phyloP scores from a whole-genome alignment of 352 stramenopile species.

The Globisporangium canariense region DNA sequence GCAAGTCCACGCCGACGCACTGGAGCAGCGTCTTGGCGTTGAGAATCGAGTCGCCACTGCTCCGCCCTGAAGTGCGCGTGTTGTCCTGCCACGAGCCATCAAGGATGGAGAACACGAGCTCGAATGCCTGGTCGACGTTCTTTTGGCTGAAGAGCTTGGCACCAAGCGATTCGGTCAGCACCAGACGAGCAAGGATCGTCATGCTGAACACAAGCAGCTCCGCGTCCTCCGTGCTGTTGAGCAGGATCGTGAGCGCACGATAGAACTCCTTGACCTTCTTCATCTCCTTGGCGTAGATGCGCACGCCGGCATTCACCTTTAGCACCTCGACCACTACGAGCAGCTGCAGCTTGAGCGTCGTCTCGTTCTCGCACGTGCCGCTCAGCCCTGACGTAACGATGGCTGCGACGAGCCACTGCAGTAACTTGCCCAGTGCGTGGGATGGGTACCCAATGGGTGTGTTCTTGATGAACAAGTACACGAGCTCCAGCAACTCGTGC shows the following conservation, averaged over 20 bases:
- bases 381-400: constrained; percentile 43
- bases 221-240: constrained; percentile 74
- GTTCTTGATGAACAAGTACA: constrained; percentile 51
- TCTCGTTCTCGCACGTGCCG: constrained; percentile 41
- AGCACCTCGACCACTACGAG: constrained; percentile 65
- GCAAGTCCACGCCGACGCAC: constrained; percentile 56
- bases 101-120: constrained; percentile 71
- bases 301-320: constrained; percentile 65
- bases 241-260: constrained; percentile 71
- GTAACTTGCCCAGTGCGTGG: constrained; percentile 56
- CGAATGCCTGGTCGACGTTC: constrained; percentile 71
- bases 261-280: constrained; percentile 81
- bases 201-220: constrained; percentile 78
- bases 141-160: constrained; percentile 80
- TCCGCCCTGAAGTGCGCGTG: constrained; percentile 10
- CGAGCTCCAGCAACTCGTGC: constrained; percentile 45
- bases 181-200: constrained; percentile 68
- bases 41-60: constrained; percentile 27
- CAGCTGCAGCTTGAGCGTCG: constrained; percentile 62
- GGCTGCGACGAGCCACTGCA: constrained; percentile 58
- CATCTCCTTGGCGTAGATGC: constrained; percentile 77
- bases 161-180: constrained; percentile 69
- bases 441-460: constrained; percentile 69
- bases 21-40: constrained; percentile 41
- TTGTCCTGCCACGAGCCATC: constrained; percentile 47